These are phyloP conservation scores for Beta vulgaris DNA, from an alignment of 148 eudicot species.

Conservation along the genomic window DNA sequence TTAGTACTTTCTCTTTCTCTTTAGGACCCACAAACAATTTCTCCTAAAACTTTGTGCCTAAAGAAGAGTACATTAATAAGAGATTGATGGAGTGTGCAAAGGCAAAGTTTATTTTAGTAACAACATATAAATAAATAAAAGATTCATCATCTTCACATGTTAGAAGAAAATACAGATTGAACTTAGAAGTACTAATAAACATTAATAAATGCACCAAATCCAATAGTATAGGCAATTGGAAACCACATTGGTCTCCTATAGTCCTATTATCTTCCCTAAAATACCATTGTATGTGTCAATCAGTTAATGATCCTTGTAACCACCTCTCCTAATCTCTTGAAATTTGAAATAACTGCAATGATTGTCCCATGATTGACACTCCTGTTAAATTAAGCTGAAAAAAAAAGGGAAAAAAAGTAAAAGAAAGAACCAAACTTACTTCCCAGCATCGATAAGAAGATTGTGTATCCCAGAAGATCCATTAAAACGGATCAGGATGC, in stretches of 20 bases:
- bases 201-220: too few species aligned
- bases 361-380: background rate
- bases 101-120: too few species aligned
- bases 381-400: background rate
- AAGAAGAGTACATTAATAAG: too few species aligned
- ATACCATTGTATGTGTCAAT: background rate
- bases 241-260: background rate
- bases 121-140: too few species aligned
- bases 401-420: background rate
- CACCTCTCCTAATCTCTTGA: background rate
- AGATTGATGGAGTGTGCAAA: too few species aligned
- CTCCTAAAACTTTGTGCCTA: too few species aligned
- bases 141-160: too few species aligned
- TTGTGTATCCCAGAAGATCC: conserved; percentile 59
- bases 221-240: too few species aligned
- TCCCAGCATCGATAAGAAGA: conserved; percentile 94
- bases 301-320: background rate
- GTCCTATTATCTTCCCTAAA: background rate
- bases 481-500: conserved; percentile 65
- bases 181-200: too few species aligned
- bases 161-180: too few species aligned
- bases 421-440: conserved; percentile 40
- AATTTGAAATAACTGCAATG: background rate
- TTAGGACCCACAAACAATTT: too few species aligned
- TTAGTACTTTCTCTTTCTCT: too few species aligned